Percentiles rank a stretch among this genome's conserved stretches.
These are phyloP conservation scores for Tetrahymena malaccensis DNA, from an alignment of 73 alveolate species.

Conservation along the genomic window DNA sequence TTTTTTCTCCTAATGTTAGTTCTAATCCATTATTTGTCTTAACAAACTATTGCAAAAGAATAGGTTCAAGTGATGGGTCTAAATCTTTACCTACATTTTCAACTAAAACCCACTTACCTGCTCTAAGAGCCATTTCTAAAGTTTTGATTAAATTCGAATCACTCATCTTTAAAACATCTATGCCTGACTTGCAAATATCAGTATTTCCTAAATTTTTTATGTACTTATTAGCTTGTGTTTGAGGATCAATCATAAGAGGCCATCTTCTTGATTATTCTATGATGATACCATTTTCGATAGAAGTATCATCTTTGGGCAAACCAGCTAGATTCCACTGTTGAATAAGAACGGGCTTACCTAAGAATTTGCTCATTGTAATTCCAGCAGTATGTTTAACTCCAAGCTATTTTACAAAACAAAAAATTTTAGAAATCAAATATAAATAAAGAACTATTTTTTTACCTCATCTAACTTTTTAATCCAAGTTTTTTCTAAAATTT, in stretches of 20 bases:
- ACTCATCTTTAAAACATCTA: conserved; percentile 3
- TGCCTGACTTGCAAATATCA: conserved; percentile 44
- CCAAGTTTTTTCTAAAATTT: conserved; percentile 90
- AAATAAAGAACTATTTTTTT: too few relatives aligned
- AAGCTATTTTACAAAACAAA: neutral
- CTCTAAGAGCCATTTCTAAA: conserved; percentile 61
- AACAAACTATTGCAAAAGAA: conserved; percentile 48
- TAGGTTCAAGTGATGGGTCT: conserved; percentile 78
- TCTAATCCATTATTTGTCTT: conserved; percentile 45
- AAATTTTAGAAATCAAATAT: too few relatives aligned
- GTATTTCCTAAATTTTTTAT: conserved; percentile 95
- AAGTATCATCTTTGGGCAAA: conserved; percentile 87
- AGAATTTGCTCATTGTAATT: conserved; percentile 79
- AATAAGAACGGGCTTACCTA: conserved; percentile 93
- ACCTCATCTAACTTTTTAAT: conserved; percentile 58
- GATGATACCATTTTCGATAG: conserved; percentile 93
- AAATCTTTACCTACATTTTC: conserved; percentile 77
- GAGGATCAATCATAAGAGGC: conserved; percentile 97
- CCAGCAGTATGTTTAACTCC: conserved; percentile 74
- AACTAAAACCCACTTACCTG: conserved; percentile 67
- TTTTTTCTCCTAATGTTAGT: neutral
- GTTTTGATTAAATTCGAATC: conserved; percentile 47
- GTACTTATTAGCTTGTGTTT: conserved; percentile 95
- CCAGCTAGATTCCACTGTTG: conserved; percentile 89
- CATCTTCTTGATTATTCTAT: conserved; percentile 89